Conservation (phyloP, 2,329 filamentous ascomycete genomes). For the Ilyonectria mors-panacis region DNA sequence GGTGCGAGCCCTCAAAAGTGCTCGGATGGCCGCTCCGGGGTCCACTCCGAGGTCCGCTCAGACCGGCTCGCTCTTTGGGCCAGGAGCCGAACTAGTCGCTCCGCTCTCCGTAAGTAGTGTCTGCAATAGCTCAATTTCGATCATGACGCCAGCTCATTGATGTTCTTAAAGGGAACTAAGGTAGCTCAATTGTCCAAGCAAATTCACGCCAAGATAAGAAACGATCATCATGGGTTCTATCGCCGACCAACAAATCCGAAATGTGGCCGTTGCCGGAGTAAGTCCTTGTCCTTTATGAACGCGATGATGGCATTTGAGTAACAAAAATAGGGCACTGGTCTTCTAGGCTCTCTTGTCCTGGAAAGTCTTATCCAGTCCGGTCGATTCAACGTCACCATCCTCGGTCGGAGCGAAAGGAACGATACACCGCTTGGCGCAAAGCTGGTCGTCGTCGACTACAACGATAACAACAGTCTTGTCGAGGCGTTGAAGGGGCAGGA, state of each 20-base stretch:
- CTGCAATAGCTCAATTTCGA: too few relatives aligned
- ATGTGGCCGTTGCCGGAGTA: constrained; percentile 3
- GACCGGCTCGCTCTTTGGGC: too few relatives aligned
- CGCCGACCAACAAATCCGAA: neutral
- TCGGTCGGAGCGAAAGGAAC: neutral
- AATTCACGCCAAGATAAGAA: neutral
- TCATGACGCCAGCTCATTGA: too few relatives aligned
- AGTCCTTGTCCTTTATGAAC: neutral
- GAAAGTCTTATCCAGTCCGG: neutral
- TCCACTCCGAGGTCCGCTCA: too few relatives aligned
- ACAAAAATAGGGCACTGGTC: neutral
- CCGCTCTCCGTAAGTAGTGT: too few relatives aligned
- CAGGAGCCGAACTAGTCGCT: too few relatives aligned
- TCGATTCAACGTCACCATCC: neutral
- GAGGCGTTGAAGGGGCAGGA: neutral
- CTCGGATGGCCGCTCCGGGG: too few relatives aligned
- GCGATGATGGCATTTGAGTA: neutral
- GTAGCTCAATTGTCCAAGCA: neutral
- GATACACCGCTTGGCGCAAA: neutral
- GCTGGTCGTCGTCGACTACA: neutral
- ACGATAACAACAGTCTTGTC: neutral
- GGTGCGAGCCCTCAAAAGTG: too few relatives aligned
- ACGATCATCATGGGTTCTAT: neutral
- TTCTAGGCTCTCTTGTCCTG: neutral
- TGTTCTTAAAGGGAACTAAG: too few relatives aligned